Evolutionary conservation across 1,139 yeast species (phyloP), one percentile per base, ranked within the genome.

Genomic region (Meyerozyma guilliermondii): DNA sequence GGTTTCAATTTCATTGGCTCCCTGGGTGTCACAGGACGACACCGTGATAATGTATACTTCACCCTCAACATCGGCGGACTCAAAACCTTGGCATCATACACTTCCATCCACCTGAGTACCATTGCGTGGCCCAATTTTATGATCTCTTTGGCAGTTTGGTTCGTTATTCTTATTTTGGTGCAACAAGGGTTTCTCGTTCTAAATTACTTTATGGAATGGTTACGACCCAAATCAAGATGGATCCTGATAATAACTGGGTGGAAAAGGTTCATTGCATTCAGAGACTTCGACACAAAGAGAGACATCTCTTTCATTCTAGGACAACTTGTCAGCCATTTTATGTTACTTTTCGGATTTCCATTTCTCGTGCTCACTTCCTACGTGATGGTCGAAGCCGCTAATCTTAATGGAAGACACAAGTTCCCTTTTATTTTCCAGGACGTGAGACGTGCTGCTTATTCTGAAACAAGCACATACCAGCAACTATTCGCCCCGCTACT

Each of bases 71-170:
- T 57, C 1, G 60, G 63, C 11, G 76, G 76, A 0, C 55, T 71
- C 31, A 55, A 57, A 39, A 50, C 62, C 7, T 55, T 71, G 42
- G 57, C 68, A 0, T 53, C 57, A 29, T 66, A 59, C 45, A 58
- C 62, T 13, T 55, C 61, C 16, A 58, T 56, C 23, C 52, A 51
- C n/a, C 52, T 59, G 3, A 50, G 58, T 5, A 52, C 56, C 20
- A 52, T 51, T 22, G 61, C 57, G 39, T 77, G 82, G 81, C 63
- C 66, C 41, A 67, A 67, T 51, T 74, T 76, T 50, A 65, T 76
- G 51, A 45, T 68, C 5, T 54, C 62, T 14, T 55, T 69, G 34
- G 27, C 56, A 2, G 50, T 66, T 13, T 65, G 74, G 66, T 53
- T 66, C 3, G 41, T 44, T 2, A 46, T 60, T 9, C 58, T 59